Evolutionary conservation across 1,139 yeast species (phyloP).

Genomic region (Casaregolazyma lundiana): DNA sequence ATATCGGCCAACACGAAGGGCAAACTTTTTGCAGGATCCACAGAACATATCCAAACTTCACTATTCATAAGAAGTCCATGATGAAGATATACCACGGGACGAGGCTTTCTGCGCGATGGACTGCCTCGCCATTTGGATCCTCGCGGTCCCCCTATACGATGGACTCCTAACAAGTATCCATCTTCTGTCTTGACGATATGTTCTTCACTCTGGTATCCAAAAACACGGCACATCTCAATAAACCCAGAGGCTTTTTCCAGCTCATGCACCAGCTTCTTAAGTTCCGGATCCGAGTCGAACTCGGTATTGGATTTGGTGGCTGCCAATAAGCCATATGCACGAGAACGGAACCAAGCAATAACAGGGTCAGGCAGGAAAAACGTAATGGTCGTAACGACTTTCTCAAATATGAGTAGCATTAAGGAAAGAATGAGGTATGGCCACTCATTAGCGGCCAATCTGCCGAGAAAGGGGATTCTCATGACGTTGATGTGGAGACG

Average conservation of each 20-base stretch:
- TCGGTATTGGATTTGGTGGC: slow-evolving; percentile 13
- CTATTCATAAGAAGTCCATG: slow-evolving; percentile 91
- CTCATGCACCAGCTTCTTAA: slow-evolving; percentile 20
- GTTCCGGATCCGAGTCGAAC: slow-evolving; percentile 23
- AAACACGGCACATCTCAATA: slow-evolving; percentile 56
- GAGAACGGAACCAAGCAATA: slow-evolving; percentile 25
- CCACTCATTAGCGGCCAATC: slow-evolving; percentile 30
- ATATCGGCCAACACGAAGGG: slow-evolving; percentile 73
- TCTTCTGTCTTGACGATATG: slow-evolving; percentile 62
- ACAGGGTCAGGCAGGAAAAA: slow-evolving; percentile 29
- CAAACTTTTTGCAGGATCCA: slow-evolving; percentile 56
- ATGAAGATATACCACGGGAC: slow-evolving; percentile 69
- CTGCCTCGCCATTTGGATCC: slow-evolving; percentile 37
- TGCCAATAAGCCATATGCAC: background rate
- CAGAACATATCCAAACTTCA: slow-evolving; percentile 74
- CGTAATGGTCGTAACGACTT: slow-evolving; percentile 31
- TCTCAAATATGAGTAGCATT: slow-evolving; percentile 31
- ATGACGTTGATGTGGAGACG: slow-evolving; percentile 14
- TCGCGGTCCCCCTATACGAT: slow-evolving; percentile 44
- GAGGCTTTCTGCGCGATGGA: slow-evolving; percentile 23
- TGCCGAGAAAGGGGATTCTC: slow-evolving; percentile 29
- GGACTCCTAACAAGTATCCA: slow-evolving; percentile 51
- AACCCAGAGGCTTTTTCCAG: slow-evolving; percentile 42
- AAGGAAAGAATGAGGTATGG: slow-evolving; percentile 32
- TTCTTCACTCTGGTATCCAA: slow-evolving; percentile 64